Conservation (phyloP, 2,329 filamentous ascomycete genomes). For the Leptosphaerulina australis region DNA sequence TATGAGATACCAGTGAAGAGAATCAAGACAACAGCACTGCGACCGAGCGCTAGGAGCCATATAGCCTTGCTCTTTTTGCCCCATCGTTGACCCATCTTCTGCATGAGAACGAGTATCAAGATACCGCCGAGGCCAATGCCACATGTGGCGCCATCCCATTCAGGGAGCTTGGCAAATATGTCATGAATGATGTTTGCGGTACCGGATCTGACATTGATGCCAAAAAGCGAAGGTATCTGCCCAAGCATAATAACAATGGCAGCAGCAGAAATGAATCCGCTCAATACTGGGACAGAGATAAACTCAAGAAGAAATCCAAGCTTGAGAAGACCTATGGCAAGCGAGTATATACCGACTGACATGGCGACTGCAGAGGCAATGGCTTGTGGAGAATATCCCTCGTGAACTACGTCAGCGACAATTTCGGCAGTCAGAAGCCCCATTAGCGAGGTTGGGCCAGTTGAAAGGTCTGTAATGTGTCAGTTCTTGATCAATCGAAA, state of each 20-base stretch:
- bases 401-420: slow-evolving; percentile 58
- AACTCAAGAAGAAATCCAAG: slow-evolving; percentile 71
- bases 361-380: slow-evolving; percentile 68
- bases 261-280: slow-evolving; percentile 69
- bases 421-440: slow-evolving; percentile 68
- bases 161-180: slow-evolving; percentile 61
- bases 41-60: slow-evolving; percentile 64
- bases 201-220: slow-evolving; percentile 58
- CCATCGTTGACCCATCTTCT: slow-evolving; percentile 65
- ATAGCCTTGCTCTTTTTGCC: slow-evolving; percentile 63
- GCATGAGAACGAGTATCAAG: slow-evolving; percentile 61
- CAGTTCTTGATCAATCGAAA: slow-evolving; percentile 44
- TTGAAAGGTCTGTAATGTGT: slow-evolving; percentile 64
- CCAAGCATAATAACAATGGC: slow-evolving; percentile 69
- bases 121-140: slow-evolving; percentile 65
- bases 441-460: slow-evolving; percentile 68
- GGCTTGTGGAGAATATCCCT: slow-evolving; percentile 59
- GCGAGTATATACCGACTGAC: slow-evolving; percentile 66
- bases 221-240: slow-evolving; percentile 67
- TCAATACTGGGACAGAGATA: slow-evolving; percentile 68
- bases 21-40: slow-evolving; percentile 65
- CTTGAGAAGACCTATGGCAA: slow-evolving; percentile 65
- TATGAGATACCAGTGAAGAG: slow-evolving; percentile 69
- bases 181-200: slow-evolving; percentile 65
- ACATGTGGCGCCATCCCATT: slow-evolving; percentile 64